phyloP scores from a whole-genome alignment of 345 rosid species.

The Dipteronia dyeriana region DNA sequence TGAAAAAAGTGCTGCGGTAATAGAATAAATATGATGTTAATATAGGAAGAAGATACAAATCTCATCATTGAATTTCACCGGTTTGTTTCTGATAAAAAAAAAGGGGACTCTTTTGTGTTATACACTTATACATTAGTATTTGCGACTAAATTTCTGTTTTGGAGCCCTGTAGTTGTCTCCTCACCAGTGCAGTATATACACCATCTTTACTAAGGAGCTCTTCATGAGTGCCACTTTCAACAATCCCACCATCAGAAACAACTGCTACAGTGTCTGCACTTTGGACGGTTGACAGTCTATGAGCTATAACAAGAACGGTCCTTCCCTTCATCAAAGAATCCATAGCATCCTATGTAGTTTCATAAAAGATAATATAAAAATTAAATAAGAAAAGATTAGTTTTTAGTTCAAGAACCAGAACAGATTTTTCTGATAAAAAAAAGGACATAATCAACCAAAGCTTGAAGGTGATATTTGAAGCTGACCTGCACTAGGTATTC shows the following conservation, averaged over 20 bases:
- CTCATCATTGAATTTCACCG: neutral
- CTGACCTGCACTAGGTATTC: conserved; percentile 92
- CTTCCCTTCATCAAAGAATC: conserved; percentile 92
- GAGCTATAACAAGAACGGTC: conserved; percentile 95
- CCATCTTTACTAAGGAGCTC: conserved; percentile 49
- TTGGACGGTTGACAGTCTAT: conserved; percentile 85
- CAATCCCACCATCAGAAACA: conserved; percentile 77
- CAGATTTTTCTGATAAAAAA: neutral
- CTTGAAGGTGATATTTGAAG: neutral
- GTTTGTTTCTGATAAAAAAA: neutral
- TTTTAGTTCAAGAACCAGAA: conserved; percentile 1
- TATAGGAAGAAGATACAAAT: neutral
- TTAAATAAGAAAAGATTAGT: neutral
- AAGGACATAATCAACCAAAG: neutral
- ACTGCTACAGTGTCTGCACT: conserved; percentile 87
- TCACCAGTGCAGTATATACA: conserved; percentile 43
- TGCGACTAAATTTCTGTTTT: conserved; percentile 18
- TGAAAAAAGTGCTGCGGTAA: too few species aligned
- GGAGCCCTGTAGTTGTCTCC: conserved; percentile 31
- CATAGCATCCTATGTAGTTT: conserved; percentile 77
- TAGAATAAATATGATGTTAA: too few species aligned
- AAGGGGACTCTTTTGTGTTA: neutral
- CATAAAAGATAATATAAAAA: neutral
- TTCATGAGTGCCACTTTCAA: conserved; percentile 46
- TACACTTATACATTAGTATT: neutral